A percentile compares a stretch with the other conserved stretches of the same genome.
These are phyloP conservation scores for Elaeis oleifera DNA, from an alignment of 202 grass and related monocot species.

Conservation along the genomic window DNA sequence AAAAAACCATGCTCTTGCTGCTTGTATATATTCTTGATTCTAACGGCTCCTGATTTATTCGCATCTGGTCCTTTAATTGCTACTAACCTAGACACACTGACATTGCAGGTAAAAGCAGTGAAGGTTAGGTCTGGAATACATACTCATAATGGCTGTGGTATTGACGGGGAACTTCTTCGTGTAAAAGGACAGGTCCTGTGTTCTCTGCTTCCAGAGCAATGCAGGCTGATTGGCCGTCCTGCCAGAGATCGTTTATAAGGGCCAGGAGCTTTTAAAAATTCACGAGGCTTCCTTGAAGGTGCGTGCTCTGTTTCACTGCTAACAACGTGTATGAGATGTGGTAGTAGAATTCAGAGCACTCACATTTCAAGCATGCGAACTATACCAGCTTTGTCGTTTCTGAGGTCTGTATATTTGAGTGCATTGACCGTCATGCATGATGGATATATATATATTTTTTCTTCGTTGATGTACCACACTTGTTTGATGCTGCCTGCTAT, in stretches of 20 bases:
- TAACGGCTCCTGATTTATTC: too few species aligned
- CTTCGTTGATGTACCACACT: not conserved
- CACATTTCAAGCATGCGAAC: conserved; percentile 12
- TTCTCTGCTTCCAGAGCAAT: conserved; percentile 79
- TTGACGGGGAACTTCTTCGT: conserved; percentile 79
- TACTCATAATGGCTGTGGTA: conserved; percentile 76
- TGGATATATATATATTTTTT: not conserved
- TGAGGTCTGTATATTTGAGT: conserved; percentile 21
- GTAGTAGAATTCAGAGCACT: conserved; percentile 18
- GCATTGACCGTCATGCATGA: not conserved
- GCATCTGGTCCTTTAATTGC: too few species aligned
- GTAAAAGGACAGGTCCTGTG: conserved; percentile 74
- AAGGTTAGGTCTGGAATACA: conserved; percentile 82
- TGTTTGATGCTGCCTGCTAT: conserved; percentile 8
- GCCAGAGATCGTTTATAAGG: conserved; percentile 36
- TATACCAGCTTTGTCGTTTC: conserved; percentile 22
- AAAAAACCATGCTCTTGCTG: too few species aligned
- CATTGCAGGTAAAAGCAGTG: conserved; percentile 79
- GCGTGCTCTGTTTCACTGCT: conserved; percentile 14
- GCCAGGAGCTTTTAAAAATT: conserved; percentile 31
- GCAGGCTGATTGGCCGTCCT: conserved; percentile 69
- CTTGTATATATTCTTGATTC: too few species aligned
- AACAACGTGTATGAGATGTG: conserved; percentile 2
- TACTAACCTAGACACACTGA: too few species aligned
- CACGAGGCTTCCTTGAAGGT: conserved; percentile 10